Evolutionary conservation across 768 basidiomycete genomes (phyloP), one percentile per base, ranked within the genome.

Genomic region (Scleroderma citrinum): DNA sequence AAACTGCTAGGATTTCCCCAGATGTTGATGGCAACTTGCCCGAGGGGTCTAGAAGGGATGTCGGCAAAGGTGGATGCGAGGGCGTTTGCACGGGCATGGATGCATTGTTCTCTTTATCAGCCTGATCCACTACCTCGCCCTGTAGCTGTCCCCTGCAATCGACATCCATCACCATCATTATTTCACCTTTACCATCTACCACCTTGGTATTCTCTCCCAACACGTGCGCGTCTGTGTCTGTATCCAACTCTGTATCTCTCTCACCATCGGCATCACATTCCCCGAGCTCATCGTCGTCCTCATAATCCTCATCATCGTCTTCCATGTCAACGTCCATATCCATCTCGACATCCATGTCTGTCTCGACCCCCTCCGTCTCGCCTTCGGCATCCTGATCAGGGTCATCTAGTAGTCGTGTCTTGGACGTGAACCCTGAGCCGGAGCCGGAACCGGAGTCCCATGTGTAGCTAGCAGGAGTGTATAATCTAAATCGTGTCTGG

Each of bases 401-500:
- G 14, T 63, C 58, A 20, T 52, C 0, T 4, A 52, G 44, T 12
- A 29, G 59, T 5, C 51, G 6, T 12, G 58, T 61, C 55, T 46
- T 53, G 11, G 43, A 19, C 21, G 3, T 20, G 19, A 26, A 35
- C 21, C 14, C 41, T 0, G 56, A 2, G 3, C 34, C 51, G 1
- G 54, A 41, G 3, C 49, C 37, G 6, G 62, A 50, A 56, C 63
- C 63, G 0, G 63, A 53, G 12, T 54, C 50, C 24, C 56, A 52
- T 0, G 56, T 63, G 36, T 66, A 66, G n/a, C 66, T 66, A 7
- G 64, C 64, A 0, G 65, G 65, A 30, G 65, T 66, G 34, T 66
- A 66, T 6, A 66, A 53, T n/a, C 64, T 53, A 21, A 66, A 66
- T 19, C 56, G 59, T 6, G 66, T 66, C 35, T 49, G 57, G 3